Evolutionary conservation across 2,329 filamentous ascomycete genomes (phyloP), one percentile per base, ranked within the genome.

Genomic region (Cladosporium sphaerospermum): DNA sequence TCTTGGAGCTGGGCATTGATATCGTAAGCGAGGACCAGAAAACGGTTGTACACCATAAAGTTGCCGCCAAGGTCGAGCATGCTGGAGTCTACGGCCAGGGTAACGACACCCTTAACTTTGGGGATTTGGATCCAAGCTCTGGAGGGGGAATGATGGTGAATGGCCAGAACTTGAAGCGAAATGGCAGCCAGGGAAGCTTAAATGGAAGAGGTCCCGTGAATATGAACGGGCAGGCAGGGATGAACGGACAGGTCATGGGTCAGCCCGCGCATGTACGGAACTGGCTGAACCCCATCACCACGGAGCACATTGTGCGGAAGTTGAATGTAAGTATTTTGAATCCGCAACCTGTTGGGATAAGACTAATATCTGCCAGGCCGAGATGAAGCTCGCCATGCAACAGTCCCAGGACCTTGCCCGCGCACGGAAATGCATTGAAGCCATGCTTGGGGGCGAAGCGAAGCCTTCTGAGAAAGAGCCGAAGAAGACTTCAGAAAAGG

Each of bases 21-120:
- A 99, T 99, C 65, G 92, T 99, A 48, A 96, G 89, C 70, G 93
- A 99, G 69, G 93, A 99, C 68, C 92, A 97, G 69, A 97, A 96
- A 73, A 96, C 91, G 0, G 90, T 99, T 28, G 91, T 99, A 11
- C 93, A 99, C 67, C 93, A 97, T 75, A 99, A 99, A 68, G 93
- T 99, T 45, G 91, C 92, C 16, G 91, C 93, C 53, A 95, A 95
- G 68, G 90, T 99, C 53, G 93, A 99, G 69, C 89, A 96, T 72
- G 90, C 93, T 37, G 93, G 93, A 6, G 86, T 92, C 59, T 81
- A 91, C 58, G 84, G 80, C 42, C 80, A 85, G 9, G 81, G 83
- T 8, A 88, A 81, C 62, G 95, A 88, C 65, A 81, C 91, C 44
- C 84, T 96, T 74, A 95, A 86, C 64, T 95, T 96, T 73, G 89